A percentile compares a stretch with the other conserved stretches of the same genome.
phyloP scores from a whole-genome alignment of 768 basidiomycete species.

The Suillus occidentalis region DNA sequence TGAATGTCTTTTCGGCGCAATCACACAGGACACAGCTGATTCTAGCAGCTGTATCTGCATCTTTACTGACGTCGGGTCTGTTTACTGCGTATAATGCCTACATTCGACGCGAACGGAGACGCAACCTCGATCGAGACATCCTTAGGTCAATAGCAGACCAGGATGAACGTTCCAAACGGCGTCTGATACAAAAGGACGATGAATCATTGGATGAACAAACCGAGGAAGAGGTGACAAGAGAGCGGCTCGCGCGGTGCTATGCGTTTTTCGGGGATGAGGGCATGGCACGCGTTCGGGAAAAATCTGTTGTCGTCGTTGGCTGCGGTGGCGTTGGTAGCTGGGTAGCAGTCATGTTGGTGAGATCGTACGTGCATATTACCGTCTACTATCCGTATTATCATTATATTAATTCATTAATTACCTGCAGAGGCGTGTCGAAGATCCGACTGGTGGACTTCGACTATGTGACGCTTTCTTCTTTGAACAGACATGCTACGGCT shows the following conservation, averaged over 20 bases:
- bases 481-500: slow-evolving; percentile 94
- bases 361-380: slow-evolving; percentile 62
- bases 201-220: slow-evolving; percentile 20
- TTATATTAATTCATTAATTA: neutral
- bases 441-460: slow-evolving; percentile 93
- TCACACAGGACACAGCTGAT: slow-evolving; percentile 68
- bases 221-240: slow-evolving; percentile 79
- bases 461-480: slow-evolving; percentile 90
- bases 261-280: slow-evolving; percentile 90
- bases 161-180: neutral
- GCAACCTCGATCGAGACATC: slow-evolving; percentile 57
- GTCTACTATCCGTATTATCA: neutral
- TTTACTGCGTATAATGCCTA: slow-evolving; percentile 60
- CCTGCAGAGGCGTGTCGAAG: slow-evolving; percentile 64
- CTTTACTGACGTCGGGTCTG: slow-evolving; percentile 56
- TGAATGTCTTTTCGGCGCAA: slow-evolving; percentile 28
- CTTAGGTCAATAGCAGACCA: slow-evolving; percentile 46
- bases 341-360: slow-evolving; percentile 89
- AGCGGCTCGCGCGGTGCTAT: slow-evolving; percentile 92
- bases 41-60: slow-evolving; percentile 62
- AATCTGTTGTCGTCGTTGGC: slow-evolving; percentile 85
- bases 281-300: slow-evolving; percentile 74
- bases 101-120: slow-evolving; percentile 46
- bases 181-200: neutral
- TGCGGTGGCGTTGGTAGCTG: slow-evolving; percentile 97